Evolutionary conservation across 805 yeast genomes (phyloP).

Genomic region (Kuraishia ogatae): DNA sequence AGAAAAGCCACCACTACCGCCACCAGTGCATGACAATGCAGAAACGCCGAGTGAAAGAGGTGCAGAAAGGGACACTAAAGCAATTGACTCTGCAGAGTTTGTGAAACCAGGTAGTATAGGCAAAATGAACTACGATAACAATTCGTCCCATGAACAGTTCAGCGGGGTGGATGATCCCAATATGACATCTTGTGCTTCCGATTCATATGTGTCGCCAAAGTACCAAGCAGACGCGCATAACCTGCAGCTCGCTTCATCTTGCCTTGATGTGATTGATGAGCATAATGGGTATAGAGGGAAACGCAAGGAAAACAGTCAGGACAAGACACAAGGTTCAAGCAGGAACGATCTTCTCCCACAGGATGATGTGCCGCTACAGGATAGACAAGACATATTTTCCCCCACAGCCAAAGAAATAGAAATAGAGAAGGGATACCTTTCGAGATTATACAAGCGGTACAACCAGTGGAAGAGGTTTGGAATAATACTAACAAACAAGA

Average conservation of each 20-base stretch:
- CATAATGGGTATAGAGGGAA: too few relatives aligned
- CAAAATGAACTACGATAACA: neutral
- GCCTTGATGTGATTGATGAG: slow-evolving; percentile 5
- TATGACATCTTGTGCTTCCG: slow-evolving; percentile 7
- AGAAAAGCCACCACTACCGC: too few relatives aligned
- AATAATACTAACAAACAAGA: slow-evolving; percentile 31
- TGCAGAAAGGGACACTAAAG: too few relatives aligned
- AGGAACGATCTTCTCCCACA: too few relatives aligned
- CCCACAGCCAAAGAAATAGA: slow-evolving; percentile 19
- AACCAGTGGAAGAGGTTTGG: slow-evolving; percentile 40
- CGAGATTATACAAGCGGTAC: slow-evolving; percentile 30
- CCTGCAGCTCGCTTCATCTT: slow-evolving; percentile 1
- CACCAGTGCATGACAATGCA: too few relatives aligned
- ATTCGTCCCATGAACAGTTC: slow-evolving; percentile 8
- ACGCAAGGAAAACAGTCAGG: neutral
- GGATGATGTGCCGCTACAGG: too few relatives aligned
- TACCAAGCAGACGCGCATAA: neutral
- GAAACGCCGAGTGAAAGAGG: too few relatives aligned
- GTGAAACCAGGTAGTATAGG: neutral
- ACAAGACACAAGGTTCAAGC: neutral
- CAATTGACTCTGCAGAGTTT: too few relatives aligned
- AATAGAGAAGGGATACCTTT: slow-evolving; percentile 32
- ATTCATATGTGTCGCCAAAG: slow-evolving; percentile 1
- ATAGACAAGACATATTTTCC: neutral
- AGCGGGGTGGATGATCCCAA: slow-evolving; percentile 8